Evolutionary conservation across 176 grass and related monocot species (phyloP), one percentile per base, ranked within the genome.

Genomic region (Poa annua): DNA sequence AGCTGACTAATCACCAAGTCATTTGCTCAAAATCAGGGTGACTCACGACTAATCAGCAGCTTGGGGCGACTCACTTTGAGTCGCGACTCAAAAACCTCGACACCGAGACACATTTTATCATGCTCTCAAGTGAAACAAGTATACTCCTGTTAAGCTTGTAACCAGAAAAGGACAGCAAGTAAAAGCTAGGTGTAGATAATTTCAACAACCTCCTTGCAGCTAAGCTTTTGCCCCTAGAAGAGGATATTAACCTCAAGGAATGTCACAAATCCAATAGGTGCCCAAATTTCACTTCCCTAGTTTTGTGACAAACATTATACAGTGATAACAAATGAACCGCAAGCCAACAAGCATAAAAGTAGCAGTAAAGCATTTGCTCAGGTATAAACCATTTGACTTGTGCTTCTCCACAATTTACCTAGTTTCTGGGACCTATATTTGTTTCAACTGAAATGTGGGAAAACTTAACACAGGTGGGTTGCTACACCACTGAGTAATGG

Each of bases 231-330:
- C 1, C 44, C 22, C 44, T 47, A 26, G 7, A 49, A 15, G 48
- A 72, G 3, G 5, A 15, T 71, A 73, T 44, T 48, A 36, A 66
- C 12, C 22, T 66, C 6, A 22, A 66, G 8, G 12, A 62, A 64
- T 38, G 35, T 65, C 36, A n/a, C 36, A n/a, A 51, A 26, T 38
- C 14, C 15, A 83, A 47, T 81, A 81, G 51, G 38, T 69, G 25
- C 22, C 12, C 41, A 42, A 42, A 42, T 42, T 42, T 42, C 41
- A 10, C 8, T 42, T 42, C 9, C 41, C 41, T 10, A 21, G 7
- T 78, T 79, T 70, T 52, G 13, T 25, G 52, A 25, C 34, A 38
- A 3, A 9, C n/a, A 77, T 25, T 38, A 39, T 11, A 53, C 2
- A 42, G 12, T 36, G 3, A 60, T 51, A 12, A 62, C 11, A 8